phyloP scores from a whole-genome alignment of 371 early-diverging fungal species.

The Encephalitozoon intestinalis region DNA sequence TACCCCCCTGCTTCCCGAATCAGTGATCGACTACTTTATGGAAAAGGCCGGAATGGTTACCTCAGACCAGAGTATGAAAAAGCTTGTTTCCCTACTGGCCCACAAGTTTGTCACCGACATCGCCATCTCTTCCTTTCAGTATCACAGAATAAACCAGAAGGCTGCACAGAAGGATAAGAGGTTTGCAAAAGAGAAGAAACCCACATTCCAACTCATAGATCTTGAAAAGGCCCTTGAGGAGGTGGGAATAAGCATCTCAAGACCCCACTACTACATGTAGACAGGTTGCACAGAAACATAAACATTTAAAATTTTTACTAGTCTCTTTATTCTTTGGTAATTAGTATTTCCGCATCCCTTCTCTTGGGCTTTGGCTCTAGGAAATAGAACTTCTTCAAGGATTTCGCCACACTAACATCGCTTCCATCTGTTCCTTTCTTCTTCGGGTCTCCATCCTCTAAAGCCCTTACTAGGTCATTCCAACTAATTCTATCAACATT shows the following conservation, averaged over 20 bases:
- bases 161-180: conserved; percentile 61
- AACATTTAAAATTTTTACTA: not conserved
- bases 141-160: conserved; percentile 60
- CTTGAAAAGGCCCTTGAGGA: conserved; percentile 61
- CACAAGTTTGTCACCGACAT: conserved; percentile 62
- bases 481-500: not conserved
- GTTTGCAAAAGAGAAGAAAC: conserved; percentile 59
- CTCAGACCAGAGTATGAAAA: conserved; percentile 62
- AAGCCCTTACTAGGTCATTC: not conserved
- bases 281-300: not conserved
- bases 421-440: conserved; percentile 10
- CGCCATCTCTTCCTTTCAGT: conserved; percentile 57
- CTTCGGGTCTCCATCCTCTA: not conserved
- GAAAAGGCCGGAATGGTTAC: conserved; percentile 80
- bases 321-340: not conserved
- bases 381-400: not conserved
- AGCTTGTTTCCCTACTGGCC: conserved; percentile 57
- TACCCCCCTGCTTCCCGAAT: conserved; percentile 72
- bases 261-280: conserved; percentile 61
- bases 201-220: conserved; percentile 58
- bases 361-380: not conserved
- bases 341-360: not conserved
- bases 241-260: conserved; percentile 55
- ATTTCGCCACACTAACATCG: not conserved
- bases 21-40: conserved; percentile 83